Conservation (phyloP, 1,284 basidiomycete genomes). For the Pyrrhoderma noxium region DNA sequence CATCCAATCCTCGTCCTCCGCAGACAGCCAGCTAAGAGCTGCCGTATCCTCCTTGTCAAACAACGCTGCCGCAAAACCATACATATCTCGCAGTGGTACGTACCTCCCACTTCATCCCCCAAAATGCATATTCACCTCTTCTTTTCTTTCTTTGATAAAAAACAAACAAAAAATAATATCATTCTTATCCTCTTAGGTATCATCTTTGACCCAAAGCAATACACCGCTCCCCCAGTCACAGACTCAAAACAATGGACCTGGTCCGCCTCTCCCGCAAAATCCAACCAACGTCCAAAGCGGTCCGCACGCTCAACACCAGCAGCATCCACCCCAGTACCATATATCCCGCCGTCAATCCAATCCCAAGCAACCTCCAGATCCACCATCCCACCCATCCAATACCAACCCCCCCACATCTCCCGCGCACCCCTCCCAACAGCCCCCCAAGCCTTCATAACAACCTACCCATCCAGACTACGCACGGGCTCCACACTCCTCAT, state of each 20-base stretch:
- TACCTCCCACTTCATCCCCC: neutral
- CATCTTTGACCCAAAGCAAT: conserved; percentile 17
- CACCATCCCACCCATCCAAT: conserved; percentile 25
- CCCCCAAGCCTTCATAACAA: conserved; percentile 73
- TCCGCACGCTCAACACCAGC: conserved; percentile 2
- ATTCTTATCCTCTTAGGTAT: conserved; percentile 31
- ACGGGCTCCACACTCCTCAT: conserved; percentile 87
- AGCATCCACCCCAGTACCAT: conserved; percentile 12
- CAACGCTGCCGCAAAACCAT: conserved; percentile 36
- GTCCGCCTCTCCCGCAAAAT: conserved; percentile 4
- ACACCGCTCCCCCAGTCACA: conserved; percentile 9
- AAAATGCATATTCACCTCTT: neutral
- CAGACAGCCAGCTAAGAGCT: conserved; percentile 48
- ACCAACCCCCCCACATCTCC: conserved; percentile 29
- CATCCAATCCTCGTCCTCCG: conserved; percentile 9
- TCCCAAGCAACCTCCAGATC: conserved; percentile 13
- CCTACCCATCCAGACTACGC: conserved; percentile 88
- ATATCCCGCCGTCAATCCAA: no score
- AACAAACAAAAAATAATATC: no score
- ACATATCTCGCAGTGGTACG: conserved; percentile 21
- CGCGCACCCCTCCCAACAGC: conserved; percentile 48
- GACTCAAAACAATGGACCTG: conserved; percentile 16
- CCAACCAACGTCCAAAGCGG: no score
- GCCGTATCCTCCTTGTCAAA: conserved; percentile 47
- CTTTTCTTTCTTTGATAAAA: neutral